Conservation (phyloP, 2,329 filamentous ascomycete species). For the Xylaria sp. region DNA sequence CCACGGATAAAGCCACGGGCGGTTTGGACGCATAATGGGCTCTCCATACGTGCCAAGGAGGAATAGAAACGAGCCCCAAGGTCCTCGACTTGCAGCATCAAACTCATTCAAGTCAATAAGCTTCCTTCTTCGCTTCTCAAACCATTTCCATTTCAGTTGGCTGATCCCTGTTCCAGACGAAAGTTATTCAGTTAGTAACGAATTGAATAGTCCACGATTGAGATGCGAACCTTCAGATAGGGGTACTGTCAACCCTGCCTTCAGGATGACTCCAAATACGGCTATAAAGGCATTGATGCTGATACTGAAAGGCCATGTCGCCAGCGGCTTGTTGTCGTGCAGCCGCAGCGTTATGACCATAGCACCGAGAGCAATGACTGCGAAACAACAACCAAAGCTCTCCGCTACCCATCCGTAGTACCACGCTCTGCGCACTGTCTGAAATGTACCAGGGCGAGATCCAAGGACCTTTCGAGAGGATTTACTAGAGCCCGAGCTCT, state of each 20-base stretch:
- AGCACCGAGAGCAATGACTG: conserved; percentile 18
- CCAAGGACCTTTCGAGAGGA: too few species aligned
- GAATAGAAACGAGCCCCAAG: conserved; percentile 14
- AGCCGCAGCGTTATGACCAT: conserved; percentile 16
- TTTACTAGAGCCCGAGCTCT: too few species aligned
- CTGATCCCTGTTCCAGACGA: background rate
- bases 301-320: conserved; percentile 21
- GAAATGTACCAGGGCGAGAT: too few species aligned
- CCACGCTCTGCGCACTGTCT: conserved; percentile 3
- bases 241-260: conserved; percentile 23
- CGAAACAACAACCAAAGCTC: conserved; percentile 4
- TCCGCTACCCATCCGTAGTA: conserved; percentile 34
- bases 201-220: too few species aligned
- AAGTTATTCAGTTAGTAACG: too few species aligned
- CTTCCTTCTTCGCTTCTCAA: background rate
- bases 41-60: background rate
- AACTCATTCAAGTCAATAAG: conserved; percentile 15
- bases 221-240: conserved; percentile 25
- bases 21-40: too few species aligned
- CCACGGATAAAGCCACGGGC: too few species aligned
- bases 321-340: conserved; percentile 9
- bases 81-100: conserved; percentile 10
- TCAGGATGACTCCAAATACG: conserved; percentile 28
- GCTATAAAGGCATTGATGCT: conserved; percentile 32
- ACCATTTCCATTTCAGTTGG: conserved; percentile 19